These are phyloP conservation scores for Ricinus communis DNA, from an alignment of 345 rosid species.

Conservation along the genomic window DNA sequence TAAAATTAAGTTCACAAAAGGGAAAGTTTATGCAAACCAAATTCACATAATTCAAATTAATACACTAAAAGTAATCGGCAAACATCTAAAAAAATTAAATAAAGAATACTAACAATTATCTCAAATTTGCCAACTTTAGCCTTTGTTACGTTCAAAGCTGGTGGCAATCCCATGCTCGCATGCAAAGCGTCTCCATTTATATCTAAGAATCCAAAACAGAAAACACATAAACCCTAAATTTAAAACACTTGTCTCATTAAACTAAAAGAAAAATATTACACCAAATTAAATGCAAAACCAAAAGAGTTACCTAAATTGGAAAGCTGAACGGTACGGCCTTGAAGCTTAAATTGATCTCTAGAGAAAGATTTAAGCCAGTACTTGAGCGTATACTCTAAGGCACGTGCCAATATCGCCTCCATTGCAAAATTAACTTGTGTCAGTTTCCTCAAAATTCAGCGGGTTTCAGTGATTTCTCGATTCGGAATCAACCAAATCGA, in stretches of 20 bases:
- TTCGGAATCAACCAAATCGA: background rate
- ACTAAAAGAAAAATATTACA: background rate
- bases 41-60: too few species aligned
- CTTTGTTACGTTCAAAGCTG: conserved; percentile 77
- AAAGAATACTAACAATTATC: conserved; percentile 59
- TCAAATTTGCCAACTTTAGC: conserved; percentile 88
- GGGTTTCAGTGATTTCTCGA: background rate
- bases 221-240: background rate
- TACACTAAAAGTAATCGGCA: background rate
- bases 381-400: conserved; percentile 97
- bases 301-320: conserved; percentile 63
- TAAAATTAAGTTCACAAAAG: too few species aligned
- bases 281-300: background rate
- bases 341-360: conserved; percentile 93
- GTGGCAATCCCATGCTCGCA: conserved; percentile 97
- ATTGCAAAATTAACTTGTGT: conserved; percentile 22
- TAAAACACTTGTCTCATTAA: background rate
- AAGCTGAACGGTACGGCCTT: conserved; percentile 88
- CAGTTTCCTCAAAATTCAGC: background rate
- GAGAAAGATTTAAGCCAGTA: conserved; percentile 99
- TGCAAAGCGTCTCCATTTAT: conserved; percentile 96
- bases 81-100: background rate
- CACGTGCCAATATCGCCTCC: conserved; percentile 96
- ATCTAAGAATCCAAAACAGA: conserved; percentile 38
- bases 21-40: too few species aligned